Conservation (phyloP, 2,329 filamentous ascomycete species). For the Myriangium duriaei region DNA sequence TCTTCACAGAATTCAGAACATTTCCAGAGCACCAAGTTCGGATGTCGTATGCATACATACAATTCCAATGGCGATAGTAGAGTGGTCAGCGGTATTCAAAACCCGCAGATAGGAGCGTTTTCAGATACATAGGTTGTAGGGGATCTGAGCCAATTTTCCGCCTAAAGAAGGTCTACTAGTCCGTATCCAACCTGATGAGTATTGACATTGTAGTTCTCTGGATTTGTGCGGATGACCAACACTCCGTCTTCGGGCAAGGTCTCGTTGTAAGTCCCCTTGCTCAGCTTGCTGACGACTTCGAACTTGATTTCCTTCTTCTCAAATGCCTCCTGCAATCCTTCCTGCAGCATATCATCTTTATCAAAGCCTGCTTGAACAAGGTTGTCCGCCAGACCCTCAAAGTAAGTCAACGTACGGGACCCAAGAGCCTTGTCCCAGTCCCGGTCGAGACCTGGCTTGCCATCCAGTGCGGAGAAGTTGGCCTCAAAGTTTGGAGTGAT, state of each 20-base stretch:
- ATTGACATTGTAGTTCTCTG: not conserved
- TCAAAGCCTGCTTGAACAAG: not conserved
- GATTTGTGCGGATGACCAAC: not conserved
- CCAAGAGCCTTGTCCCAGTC: not conserved
- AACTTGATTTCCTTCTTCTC: not conserved
- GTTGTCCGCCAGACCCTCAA: not conserved
- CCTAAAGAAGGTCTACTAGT: not conserved
- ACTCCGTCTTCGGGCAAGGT: not conserved
- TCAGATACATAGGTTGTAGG: no score
- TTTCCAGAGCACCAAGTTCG: no score
- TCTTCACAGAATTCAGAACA: no score
- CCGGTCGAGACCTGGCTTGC: not conserved
- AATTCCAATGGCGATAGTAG: no score
- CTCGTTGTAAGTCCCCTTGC: not conserved
- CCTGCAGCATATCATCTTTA: not conserved
- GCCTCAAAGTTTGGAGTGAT: not conserved
- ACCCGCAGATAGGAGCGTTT: no score
- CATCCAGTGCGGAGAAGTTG: not conserved
- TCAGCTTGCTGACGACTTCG: not conserved
- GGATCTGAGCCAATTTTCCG: no score
- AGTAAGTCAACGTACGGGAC: not conserved
- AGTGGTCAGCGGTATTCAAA: no score
- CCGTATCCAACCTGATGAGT: not conserved
- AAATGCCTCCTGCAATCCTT: not conserved
- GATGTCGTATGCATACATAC: no score